These are phyloP conservation scores for Coemansia sp. DNA, from an alignment of 192 early-diverging fungal genomes.

Conservation along the genomic window DNA sequence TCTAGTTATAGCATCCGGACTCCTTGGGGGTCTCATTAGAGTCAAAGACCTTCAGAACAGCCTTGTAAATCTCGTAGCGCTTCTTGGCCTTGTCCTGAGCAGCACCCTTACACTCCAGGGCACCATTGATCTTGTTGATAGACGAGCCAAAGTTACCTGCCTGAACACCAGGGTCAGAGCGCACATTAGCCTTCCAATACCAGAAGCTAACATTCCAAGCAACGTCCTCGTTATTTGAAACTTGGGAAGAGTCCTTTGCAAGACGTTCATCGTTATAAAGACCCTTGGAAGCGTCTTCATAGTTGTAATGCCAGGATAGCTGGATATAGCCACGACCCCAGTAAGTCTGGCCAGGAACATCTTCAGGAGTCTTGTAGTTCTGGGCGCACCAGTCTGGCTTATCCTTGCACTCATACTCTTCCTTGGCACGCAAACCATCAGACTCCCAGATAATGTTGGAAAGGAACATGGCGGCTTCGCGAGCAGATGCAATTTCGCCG, in stretches of 20 bases:
- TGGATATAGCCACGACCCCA: constrained; percentile 58
- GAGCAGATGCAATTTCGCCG: constrained; percentile 37
- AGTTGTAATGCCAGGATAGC: constrained; percentile 54
- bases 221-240: constrained; percentile 29
- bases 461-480: constrained; percentile 55
- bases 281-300: constrained; percentile 41
- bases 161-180: constrained; percentile 33
- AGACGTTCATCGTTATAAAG: constrained; percentile 47
- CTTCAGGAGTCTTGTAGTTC: constrained; percentile 46
- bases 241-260: constrained; percentile 25
- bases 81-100: constrained; percentile 49
- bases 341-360: constrained; percentile 37
- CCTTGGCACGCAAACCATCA: constrained; percentile 47
- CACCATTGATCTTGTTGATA: constrained; percentile 54
- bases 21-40: constrained; percentile 31
- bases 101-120: constrained; percentile 47
- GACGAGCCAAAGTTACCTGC: constrained; percentile 53
- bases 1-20: constrained; percentile 51
- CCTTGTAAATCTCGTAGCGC: constrained; percentile 54
- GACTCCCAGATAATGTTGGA: constrained; percentile 55
- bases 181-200: constrained; percentile 52
- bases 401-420: constrained; percentile 43
- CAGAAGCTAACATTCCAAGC: constrained; percentile 50
- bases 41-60: constrained; percentile 39
- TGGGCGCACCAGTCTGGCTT: constrained; percentile 43